phyloP scores from a whole-genome alignment of 139 green algal species.

The Auxenochlorella protothecoides region DNA sequence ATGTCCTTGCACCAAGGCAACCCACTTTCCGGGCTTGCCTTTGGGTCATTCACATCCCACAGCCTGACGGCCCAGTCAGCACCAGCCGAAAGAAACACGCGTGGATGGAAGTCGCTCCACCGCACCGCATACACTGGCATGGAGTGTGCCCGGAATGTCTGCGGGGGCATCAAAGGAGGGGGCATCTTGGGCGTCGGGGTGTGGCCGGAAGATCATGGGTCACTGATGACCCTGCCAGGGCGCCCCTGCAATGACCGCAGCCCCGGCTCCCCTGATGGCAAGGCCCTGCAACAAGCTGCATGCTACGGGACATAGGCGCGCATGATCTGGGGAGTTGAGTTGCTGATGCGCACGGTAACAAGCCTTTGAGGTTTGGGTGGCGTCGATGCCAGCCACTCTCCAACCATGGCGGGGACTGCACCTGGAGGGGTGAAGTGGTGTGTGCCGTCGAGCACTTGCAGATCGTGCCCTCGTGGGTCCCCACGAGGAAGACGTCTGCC shows the following conservation, averaged over 20 bases:
- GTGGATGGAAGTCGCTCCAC: conserved; percentile 72
- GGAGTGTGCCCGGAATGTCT: conserved; percentile 35
- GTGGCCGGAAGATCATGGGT: too few relatives aligned
- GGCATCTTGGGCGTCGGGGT: too few relatives aligned
- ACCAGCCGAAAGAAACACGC: conserved; percentile 75
- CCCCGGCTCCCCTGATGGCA: too few relatives aligned
- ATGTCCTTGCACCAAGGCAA: too few relatives aligned
- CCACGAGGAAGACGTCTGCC: conserved; percentile 73
- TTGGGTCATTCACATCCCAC: conserved; percentile 31
- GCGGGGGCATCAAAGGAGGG: background rate
- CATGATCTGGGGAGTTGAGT: too few relatives aligned
- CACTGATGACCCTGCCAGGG: too few relatives aligned
- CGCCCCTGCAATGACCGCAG: too few relatives aligned
- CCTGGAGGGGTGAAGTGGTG: conserved; percentile 65
- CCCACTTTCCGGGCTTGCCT: background rate
- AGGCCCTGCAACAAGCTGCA: too few relatives aligned
- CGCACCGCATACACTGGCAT: conserved; percentile 72
- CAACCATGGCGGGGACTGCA: background rate
- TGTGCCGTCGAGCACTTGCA: conserved; percentile 84
- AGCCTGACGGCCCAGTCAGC: conserved; percentile 87
- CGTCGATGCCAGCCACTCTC: too few relatives aligned
- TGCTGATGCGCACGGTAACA: too few relatives aligned
- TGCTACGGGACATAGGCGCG: too few relatives aligned
- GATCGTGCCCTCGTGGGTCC: conserved; percentile 75
- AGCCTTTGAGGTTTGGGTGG: too few relatives aligned